Evolutionary conservation across 139 green algal genomes (phyloP), one percentile per base, ranked within the genome.

Genomic region (Tetraselmis striata): DNA sequence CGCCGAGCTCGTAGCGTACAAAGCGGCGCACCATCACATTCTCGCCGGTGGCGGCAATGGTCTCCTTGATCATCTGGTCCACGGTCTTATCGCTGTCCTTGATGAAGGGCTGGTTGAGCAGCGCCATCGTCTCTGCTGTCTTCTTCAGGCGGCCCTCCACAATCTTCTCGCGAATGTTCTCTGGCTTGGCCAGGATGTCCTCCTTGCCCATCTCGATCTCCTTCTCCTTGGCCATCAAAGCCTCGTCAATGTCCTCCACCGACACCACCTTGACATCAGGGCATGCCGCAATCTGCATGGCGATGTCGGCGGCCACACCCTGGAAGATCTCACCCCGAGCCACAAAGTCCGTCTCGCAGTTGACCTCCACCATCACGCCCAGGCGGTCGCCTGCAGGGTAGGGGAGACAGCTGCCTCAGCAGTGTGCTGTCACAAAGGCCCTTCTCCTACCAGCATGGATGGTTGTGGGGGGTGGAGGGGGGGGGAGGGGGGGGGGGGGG

Each of bases 281-380:
- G 84, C 87, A 94, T 28, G 91, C 90, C 1, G 93, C 93, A 29
- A 95, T 88, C 84, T 94, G 89, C 92, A 93, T 95, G 67, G 90
- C 88, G 31, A 93, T 84, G 85, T 94, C 90, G 31, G 83, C 32
- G 2, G 90, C 90, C 28, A 98, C 87, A 75, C 89, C 80, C 80
- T 95, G 90, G 92, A 98, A 98, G 80, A 91, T 92, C 31, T 98
- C 95, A n/a, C 85, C 89, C 1, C 92, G 88, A 0, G 95, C 95
- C 76, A 98, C 95, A 88, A 98, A 98, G 89, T 98, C 95, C 1
- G 95, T 98, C 90, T 98, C 95, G 85, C 93, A 98, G 90, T 98
- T 98, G n/a, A 98, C 87, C 90, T 98, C 95, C 75, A 97, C 83
- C 79, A 98, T 83, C 75, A 98, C 94, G 74, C 95, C 95, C 79